These are phyloP conservation scores for Trichosporon faecale DNA, from an alignment of 1,284 basidiomycete species.

Conservation along the genomic window DNA sequence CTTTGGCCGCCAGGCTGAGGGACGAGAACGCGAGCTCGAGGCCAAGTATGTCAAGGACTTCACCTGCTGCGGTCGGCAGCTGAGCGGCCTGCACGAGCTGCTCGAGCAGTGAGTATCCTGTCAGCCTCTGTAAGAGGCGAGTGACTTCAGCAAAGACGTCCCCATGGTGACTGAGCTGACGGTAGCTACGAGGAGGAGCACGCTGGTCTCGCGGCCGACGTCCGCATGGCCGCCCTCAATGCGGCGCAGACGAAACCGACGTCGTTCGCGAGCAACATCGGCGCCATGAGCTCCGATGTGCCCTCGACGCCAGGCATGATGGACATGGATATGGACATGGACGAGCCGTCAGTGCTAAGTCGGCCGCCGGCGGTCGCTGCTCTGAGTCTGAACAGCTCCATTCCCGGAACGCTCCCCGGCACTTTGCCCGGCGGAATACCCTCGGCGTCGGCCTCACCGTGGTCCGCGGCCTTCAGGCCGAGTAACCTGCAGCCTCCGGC, in stretches of 20 bases:
- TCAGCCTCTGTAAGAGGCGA: no score
- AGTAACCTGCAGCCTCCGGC: slow-evolving; percentile 25
- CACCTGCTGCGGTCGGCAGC: slow-evolving; percentile 49
- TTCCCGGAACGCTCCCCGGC: not conserved
- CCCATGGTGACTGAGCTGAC: not conserved
- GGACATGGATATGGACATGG: slow-evolving; percentile 52
- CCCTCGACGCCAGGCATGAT: slow-evolving; percentile 53
- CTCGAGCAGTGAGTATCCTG: slow-evolving; percentile 52
- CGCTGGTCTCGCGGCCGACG: slow-evolving; percentile 46
- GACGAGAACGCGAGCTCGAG: slow-evolving; percentile 48
- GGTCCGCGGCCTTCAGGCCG: slow-evolving; percentile 39
- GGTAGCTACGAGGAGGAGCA: slow-evolving; percentile 53
- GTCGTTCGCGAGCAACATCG: slow-evolving; percentile 17
- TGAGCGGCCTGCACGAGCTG: slow-evolving; percentile 52
- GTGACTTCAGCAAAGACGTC: not conserved
- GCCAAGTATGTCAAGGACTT: slow-evolving; percentile 52
- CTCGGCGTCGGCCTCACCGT: slow-evolving; percentile 27
- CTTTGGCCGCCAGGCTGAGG: slow-evolving; percentile 43
- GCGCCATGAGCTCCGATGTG: slow-evolving; percentile 32
- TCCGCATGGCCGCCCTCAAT: slow-evolving; percentile 47
- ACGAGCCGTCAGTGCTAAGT: slow-evolving; percentile 35
- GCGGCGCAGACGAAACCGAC: slow-evolving; percentile 31
- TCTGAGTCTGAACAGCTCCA: slow-evolving; percentile 12
- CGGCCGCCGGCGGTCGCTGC: slow-evolving; percentile 21
- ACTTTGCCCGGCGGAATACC: not conserved